A percentile compares a stretch with the other conserved stretches of the same genome.
phyloP scores from a whole-genome alignment of 768 basidiomycete genomes.

The Amanita inopinata region DNA sequence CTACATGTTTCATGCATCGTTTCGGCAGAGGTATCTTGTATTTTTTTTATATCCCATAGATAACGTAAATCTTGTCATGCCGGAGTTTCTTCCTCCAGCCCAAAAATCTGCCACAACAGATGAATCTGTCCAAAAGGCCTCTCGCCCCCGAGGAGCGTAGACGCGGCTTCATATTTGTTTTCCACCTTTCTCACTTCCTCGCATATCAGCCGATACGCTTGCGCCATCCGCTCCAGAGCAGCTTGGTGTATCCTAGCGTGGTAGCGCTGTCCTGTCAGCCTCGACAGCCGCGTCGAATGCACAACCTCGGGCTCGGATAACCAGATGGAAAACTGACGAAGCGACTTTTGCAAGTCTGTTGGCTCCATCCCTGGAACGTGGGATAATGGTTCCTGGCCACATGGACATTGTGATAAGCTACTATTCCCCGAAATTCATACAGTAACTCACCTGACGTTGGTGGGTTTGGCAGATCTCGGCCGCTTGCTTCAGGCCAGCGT shows the following conservation, averaged over 20 bases:
- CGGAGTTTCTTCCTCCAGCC: slow-evolving; percentile 40
- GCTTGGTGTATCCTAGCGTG: slow-evolving; percentile 66
- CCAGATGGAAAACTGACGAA: slow-evolving; percentile 74
- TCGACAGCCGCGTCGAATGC: slow-evolving; percentile 69
- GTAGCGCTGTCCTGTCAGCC: slow-evolving; percentile 58
- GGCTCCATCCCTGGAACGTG: slow-evolving; percentile 61
- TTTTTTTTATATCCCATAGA: too few relatives aligned
- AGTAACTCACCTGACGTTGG: slow-evolving; percentile 27
- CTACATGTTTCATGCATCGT: neutral
- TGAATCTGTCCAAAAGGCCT: slow-evolving; percentile 75
- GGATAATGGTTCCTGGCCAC: slow-evolving; percentile 56
- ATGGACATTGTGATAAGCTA: neutral
- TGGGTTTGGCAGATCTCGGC: slow-evolving; percentile 33
- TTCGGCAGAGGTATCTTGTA: too few relatives aligned
- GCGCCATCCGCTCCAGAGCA: slow-evolving; percentile 58
- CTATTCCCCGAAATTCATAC: neutral
- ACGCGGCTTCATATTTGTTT: slow-evolving; percentile 87
- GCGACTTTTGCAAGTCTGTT: slow-evolving; percentile 46
- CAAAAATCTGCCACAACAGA: slow-evolving; percentile 70
- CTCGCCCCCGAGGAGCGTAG: slow-evolving; percentile 74
- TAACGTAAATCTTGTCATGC: neutral
- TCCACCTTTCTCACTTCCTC: slow-evolving; percentile 64
- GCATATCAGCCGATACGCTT: slow-evolving; percentile 65
- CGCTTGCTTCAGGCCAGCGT: slow-evolving; percentile 43
- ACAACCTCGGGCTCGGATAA: slow-evolving; percentile 75